Percentiles rank a stretch among this genome's conserved stretches.
phyloP scores from a whole-genome alignment of 2,329 filamentous ascomycete species.

The Cladosporium sp. region DNA sequence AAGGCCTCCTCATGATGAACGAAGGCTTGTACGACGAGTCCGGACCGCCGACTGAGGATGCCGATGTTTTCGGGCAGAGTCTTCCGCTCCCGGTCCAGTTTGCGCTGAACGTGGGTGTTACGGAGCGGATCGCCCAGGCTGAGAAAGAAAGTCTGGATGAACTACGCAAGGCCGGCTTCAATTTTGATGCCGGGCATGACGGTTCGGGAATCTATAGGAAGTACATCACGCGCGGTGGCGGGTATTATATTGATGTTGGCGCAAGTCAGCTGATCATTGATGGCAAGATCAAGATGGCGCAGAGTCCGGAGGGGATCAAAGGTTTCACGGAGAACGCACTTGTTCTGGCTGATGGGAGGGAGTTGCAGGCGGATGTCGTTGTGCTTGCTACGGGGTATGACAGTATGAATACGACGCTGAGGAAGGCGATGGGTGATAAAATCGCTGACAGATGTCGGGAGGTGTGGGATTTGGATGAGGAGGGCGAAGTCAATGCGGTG shows the following conservation, averaged over 20 bases:
- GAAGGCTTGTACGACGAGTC: slow-evolving; percentile 18
- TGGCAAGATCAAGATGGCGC: slow-evolving; percentile 41
- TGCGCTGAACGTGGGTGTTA: slow-evolving; percentile 28
- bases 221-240: slow-evolving; percentile 39
- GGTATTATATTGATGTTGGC: slow-evolving; percentile 46
- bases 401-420: slow-evolving; percentile 37
- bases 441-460: slow-evolving; percentile 38
- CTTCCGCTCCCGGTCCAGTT: slow-evolving; percentile 25
- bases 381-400: slow-evolving; percentile 43
- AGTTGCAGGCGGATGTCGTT: slow-evolving; percentile 41
- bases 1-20: slow-evolving; percentile 16
- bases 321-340: slow-evolving; percentile 36
- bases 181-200: slow-evolving; percentile 34
- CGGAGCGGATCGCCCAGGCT: slow-evolving; percentile 21
- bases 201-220: slow-evolving; percentile 25
- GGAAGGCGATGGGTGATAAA: slow-evolving; percentile 36
- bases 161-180: slow-evolving; percentile 39
- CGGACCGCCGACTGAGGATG: slow-evolving; percentile 18
- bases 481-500: slow-evolving; percentile 43
- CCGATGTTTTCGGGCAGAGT: slow-evolving; percentile 18
- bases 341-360: slow-evolving; percentile 38
- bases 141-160: slow-evolving; percentile 27
- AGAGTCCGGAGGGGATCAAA: slow-evolving; percentile 28
- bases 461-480: slow-evolving; percentile 41
- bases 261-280: slow-evolving; percentile 37